Percentiles rank a stretch among this genome's conserved stretches.
phyloP scores from a whole-genome alignment of 116 monocot species.

The Iris pallida region DNA sequence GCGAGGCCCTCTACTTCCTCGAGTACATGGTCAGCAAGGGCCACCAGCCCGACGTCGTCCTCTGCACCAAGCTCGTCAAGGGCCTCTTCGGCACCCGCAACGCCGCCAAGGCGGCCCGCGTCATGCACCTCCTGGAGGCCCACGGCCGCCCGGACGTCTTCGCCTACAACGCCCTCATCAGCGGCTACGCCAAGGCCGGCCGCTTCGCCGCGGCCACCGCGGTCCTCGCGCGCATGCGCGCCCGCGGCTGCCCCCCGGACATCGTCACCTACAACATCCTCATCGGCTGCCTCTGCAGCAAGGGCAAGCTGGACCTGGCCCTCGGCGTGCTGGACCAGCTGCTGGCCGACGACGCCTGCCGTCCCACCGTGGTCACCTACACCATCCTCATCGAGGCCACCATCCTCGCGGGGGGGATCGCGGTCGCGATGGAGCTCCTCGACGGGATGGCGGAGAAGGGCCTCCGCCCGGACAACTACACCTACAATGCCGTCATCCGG shows the following conservation, averaged over 20 bases:
- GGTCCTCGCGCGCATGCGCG: constrained; percentile 39
- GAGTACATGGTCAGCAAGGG: constrained; percentile 54
- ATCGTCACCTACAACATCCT: constrained; percentile 63
- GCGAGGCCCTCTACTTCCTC: constrained; percentile 50
- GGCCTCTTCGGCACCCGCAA: constrained; percentile 28
- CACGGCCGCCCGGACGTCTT: constrained; percentile 48
- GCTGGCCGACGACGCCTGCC: constrained; percentile 29
- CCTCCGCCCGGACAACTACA: constrained; percentile 29
- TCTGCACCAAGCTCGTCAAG: constrained; percentile 59
- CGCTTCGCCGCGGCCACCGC: constrained; percentile 25
- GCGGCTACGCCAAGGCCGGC: constrained; percentile 38
- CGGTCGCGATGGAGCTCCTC: constrained; percentile 30
- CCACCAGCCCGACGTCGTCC: constrained; percentile 41
- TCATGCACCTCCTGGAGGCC: constrained; percentile 33
- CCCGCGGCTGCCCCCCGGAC: constrained; percentile 45
- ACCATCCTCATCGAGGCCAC: constrained; percentile 45
- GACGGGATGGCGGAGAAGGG: constrained; percentile 34
- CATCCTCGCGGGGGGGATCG: constrained; percentile 26
- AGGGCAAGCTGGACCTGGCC: constrained; percentile 30
- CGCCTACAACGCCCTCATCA: constrained; percentile 68
- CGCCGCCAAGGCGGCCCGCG: constrained; percentile 29
- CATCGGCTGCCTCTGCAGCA: constrained; percentile 40
- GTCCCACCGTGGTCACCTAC: constrained; percentile 48
- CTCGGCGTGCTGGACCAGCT: constrained; percentile 25
- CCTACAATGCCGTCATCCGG: constrained; percentile 37